phyloP scores from a whole-genome alignment of 345 rosid species.

The Aegle marmelos region DNA sequence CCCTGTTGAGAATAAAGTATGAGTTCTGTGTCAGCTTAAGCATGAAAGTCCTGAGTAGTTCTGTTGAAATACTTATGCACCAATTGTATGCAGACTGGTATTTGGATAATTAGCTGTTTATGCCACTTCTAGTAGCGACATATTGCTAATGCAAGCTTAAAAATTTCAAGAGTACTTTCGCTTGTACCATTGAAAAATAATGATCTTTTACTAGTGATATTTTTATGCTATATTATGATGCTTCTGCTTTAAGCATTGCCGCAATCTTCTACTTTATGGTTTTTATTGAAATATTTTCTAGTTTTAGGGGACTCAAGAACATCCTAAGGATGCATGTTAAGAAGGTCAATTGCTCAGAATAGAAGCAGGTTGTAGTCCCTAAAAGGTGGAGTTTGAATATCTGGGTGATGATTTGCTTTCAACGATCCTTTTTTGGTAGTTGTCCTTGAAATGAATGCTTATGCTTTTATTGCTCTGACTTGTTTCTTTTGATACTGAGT shows the following conservation, averaged over 20 bases:
- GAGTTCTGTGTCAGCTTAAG: no score
- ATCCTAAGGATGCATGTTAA: conserved; percentile 63
- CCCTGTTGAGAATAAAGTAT: no score
- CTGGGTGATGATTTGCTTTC: background rate
- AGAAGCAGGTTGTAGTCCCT: conserved; percentile 84
- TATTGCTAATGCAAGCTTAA: background rate
- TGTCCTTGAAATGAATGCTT: no score
- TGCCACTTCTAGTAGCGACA: background rate
- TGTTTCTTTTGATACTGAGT: background rate
- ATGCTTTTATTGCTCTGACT: background rate
- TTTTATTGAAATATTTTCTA: no score
- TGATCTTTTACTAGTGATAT: background rate
- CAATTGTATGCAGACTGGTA: no score
- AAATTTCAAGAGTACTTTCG: background rate
- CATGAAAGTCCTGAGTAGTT: no score
- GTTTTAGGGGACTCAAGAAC: no score
- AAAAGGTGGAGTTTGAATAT: conserved; percentile 50
- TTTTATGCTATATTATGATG: no score
- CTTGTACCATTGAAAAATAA: background rate
- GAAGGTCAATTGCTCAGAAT: conserved; percentile 74
- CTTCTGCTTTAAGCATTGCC: no score
- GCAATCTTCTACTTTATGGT: no score
- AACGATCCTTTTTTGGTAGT: background rate
- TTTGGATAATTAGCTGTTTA: no score
- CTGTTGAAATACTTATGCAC: no score